phyloP scores from a whole-genome alignment of 768 basidiomycete species.

The Dentipellis sp. region DNA sequence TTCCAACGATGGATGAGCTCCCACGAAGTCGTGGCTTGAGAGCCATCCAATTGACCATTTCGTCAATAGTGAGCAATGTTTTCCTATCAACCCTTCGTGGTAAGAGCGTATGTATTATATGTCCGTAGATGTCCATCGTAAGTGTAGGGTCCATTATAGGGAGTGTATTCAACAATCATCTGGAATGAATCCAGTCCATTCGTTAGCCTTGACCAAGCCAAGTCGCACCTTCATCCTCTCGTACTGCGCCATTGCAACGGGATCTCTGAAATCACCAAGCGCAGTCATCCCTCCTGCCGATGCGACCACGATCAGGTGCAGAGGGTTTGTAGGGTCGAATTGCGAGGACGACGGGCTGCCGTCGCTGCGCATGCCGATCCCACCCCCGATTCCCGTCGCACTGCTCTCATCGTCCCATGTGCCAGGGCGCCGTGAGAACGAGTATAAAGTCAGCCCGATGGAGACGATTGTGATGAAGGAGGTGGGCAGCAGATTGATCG shows the following conservation, averaged over 20 bases:
- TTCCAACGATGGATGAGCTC: slow-evolving; percentile 62
- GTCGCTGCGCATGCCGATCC: not conserved
- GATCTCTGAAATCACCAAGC: not conserved
- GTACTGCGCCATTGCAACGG: not conserved
- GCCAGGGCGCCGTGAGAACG: not conserved
- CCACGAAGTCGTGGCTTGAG: not conserved
- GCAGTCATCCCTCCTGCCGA: not conserved
- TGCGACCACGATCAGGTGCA: not conserved
- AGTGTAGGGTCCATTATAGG: not conserved
- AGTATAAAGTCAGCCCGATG: not conserved
- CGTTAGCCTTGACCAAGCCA: not conserved
- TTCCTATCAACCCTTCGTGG: no score
- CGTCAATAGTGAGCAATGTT: no score
- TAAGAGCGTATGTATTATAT: not conserved
- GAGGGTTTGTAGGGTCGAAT: not conserved
- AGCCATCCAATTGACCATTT: no score
- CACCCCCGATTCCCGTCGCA: not conserved
- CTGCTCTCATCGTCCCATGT: not conserved
- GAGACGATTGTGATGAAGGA: not conserved
- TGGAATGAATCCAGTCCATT: not conserved
- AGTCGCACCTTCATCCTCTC: not conserved
- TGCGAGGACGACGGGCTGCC: not conserved
- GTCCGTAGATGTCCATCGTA: not conserved
- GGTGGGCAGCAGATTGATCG: not conserved
- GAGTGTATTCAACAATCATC: not conserved